Conservation (phyloP, 495 filamentous ascomycete species). For the Xylaria bambusicola region DNA sequence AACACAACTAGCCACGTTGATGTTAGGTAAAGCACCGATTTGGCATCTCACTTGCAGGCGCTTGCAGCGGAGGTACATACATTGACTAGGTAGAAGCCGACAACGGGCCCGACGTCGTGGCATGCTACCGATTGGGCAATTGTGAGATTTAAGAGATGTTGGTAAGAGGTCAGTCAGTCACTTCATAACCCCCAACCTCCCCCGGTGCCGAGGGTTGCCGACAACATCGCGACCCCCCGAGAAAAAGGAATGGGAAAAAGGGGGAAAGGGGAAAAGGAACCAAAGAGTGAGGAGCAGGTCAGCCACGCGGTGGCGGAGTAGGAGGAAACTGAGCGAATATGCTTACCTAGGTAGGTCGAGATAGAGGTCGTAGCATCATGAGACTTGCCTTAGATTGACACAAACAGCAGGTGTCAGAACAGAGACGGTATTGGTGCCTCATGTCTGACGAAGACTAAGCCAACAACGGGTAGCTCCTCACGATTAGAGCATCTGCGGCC, state of each 20-base stretch:
- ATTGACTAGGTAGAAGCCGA: slow-evolving; percentile 5
- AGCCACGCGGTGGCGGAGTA: too few relatives aligned
- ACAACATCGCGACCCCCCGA: too few relatives aligned
- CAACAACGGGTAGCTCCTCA: too few relatives aligned
- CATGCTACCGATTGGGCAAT: slow-evolving; percentile 16
- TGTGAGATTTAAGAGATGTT: background rate
- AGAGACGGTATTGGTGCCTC: background rate
- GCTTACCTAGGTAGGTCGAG: too few relatives aligned
- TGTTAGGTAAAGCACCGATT: slow-evolving; percentile 1
- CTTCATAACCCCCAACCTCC: too few relatives aligned
- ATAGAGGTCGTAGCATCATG: too few relatives aligned
- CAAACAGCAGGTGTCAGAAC: background rate
- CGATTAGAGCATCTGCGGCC: too few relatives aligned
- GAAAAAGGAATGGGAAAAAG: background rate
- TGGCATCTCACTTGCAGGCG: slow-evolving; percentile 17
- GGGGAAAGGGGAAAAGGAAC: too few relatives aligned
- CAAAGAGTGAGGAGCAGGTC: too few relatives aligned
- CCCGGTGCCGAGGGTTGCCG: too few relatives aligned
- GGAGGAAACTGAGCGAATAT: too few relatives aligned
- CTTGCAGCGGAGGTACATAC: slow-evolving; percentile 3
- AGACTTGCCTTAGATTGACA: background rate
- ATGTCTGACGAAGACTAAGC: background rate
- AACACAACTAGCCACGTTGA: background rate
- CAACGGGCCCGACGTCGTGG: slow-evolving; percentile 16
- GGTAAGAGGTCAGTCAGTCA: too few relatives aligned